A percentile compares a stretch with the other conserved stretches of the same genome.
Evolutionary conservation across 1,284 basidiomycete species (phyloP).

Genomic region (Takashimella koratensis): DNA sequence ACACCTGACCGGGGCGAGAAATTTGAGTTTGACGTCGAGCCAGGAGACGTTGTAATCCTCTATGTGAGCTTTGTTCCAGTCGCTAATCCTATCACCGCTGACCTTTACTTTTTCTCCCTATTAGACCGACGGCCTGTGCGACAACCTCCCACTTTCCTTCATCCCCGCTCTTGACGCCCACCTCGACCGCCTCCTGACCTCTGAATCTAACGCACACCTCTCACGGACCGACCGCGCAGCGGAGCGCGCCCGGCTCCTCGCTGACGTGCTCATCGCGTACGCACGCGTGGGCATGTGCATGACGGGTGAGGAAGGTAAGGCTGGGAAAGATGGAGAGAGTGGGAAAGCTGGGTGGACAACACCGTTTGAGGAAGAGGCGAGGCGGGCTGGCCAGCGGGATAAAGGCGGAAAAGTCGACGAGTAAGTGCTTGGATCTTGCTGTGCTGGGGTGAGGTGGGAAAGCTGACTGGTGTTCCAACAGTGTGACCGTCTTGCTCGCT

Average conservation of each 20-base stretch:
- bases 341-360: conserved; percentile 39
- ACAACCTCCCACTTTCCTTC: conserved; percentile 53
- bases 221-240: conserved; percentile 28
- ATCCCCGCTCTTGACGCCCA: conserved; percentile 36
- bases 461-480: conserved; percentile 6
- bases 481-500: conserved; percentile 44
- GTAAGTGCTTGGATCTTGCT: conserved; percentile 28
- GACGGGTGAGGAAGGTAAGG: conserved; percentile 37
- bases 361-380: conserved; percentile 46
- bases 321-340: conserved; percentile 4
- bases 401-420: conserved; percentile 53
- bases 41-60: conserved; percentile 46
- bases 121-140: conserved; percentile 56
- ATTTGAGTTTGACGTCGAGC: conserved; percentile 36
- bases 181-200: conserved; percentile 27
- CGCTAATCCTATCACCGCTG: not conserved
- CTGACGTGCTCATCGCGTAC: conserved; percentile 50
- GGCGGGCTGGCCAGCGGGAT: conserved; percentile 46
- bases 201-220: conserved; percentile 37
- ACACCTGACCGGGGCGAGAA: conserved; percentile 36
- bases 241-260: conserved; percentile 45
- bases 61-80: conserved; percentile 34
- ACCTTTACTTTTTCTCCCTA: not conserved
- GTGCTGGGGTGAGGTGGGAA: not conserved
- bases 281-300: conserved; percentile 47